These are phyloP conservation scores for Candida koratica DNA, from an alignment of 805 yeast genomes.

Conservation along the genomic window DNA sequence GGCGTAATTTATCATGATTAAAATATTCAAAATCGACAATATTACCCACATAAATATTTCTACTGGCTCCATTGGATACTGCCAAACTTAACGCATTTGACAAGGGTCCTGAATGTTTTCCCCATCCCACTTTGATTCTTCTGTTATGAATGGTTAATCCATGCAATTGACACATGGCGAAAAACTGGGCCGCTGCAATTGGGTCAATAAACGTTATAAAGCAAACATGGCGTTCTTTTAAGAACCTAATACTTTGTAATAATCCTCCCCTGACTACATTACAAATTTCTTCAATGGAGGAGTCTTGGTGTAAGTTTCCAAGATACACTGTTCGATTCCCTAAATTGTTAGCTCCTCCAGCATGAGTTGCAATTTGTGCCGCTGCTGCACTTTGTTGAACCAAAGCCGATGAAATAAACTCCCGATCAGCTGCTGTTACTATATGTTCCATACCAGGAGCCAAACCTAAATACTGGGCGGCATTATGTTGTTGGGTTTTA, in stretches of 20 bases:
- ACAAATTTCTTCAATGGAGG: constrained; percentile 89
- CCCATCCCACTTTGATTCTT: constrained; percentile 94
- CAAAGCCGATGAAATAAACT: constrained; percentile 64
- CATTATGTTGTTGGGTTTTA: constrained; percentile 93
- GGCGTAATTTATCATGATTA: constrained; percentile 58
- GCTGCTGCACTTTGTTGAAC: constrained; percentile 96
- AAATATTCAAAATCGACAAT: constrained; percentile 50
- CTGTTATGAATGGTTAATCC: constrained; percentile 84
- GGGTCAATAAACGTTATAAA: constrained; percentile 96
- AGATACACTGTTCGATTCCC: constrained; percentile 93
- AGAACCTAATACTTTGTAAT: constrained; percentile 73
- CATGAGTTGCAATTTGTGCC: constrained; percentile 92
- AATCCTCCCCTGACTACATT: constrained; percentile 95
- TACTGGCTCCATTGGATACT: constrained; percentile 88
- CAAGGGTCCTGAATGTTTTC: constrained; percentile 91
- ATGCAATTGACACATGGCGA: constrained; percentile 87
- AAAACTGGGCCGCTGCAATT: constrained; percentile 95
- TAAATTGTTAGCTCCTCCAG: constrained; percentile 87
- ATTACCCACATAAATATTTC: constrained; percentile 85
- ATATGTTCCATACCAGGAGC: constrained; percentile 86
- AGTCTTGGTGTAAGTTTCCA: constrained; percentile 85
- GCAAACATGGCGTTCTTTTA: constrained; percentile 85
- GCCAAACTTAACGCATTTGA: constrained; percentile 84
- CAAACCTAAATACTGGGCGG: constrained; percentile 88
- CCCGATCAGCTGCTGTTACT: constrained; percentile 65